Conservation (phyloP, 805 yeast genomes). For the Yamadazyma ubonensis region DNA sequence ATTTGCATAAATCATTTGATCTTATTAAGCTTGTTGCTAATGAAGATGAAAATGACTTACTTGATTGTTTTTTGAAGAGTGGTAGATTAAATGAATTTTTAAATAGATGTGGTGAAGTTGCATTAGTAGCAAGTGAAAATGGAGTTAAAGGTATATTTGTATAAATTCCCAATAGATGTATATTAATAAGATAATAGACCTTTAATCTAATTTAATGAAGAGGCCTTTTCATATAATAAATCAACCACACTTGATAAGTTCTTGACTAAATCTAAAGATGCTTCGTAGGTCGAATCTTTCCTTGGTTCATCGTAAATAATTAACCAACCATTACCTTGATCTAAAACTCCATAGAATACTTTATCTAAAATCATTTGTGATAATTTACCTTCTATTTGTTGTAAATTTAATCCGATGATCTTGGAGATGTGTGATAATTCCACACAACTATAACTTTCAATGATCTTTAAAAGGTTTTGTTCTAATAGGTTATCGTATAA, state of each 20-base stretch:
- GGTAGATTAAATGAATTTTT: slow-evolving; percentile 57
- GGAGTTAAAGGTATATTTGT: slow-evolving; percentile 48
- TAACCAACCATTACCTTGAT: slow-evolving; percentile 98
- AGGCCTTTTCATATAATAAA: slow-evolving; percentile 88
- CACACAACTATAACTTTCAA: slow-evolving; percentile 95
- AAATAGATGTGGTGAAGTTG: slow-evolving; percentile 52
- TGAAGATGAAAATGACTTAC: slow-evolving; percentile 57
- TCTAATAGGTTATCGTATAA: slow-evolving; percentile 90
- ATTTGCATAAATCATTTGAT: slow-evolving; percentile 55
- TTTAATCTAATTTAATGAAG: slow-evolving; percentile 58
- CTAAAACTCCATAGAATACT: slow-evolving; percentile 93
- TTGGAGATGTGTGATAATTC: slow-evolving; percentile 87
- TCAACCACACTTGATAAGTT: slow-evolving; percentile 88
- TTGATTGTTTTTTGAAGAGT: slow-evolving; percentile 57
- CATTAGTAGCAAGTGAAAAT: slow-evolving; percentile 47
- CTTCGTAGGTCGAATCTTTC: slow-evolving; percentile 83
- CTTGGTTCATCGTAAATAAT: slow-evolving; percentile 86
- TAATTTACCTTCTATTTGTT: slow-evolving; percentile 89
- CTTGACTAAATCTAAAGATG: slow-evolving; percentile 81
- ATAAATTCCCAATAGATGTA: slow-evolving; percentile 3
- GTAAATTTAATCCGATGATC: slow-evolving; percentile 81
- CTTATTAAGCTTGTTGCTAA: slow-evolving; percentile 66
- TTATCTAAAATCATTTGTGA: slow-evolving; percentile 96
- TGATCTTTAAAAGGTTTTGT: slow-evolving; percentile 88
- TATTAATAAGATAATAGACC: slow-evolving; percentile 5